Conservation (phyloP, 2,329 filamentous ascomycete species). For the Blastomyces gilchristii region DNA sequence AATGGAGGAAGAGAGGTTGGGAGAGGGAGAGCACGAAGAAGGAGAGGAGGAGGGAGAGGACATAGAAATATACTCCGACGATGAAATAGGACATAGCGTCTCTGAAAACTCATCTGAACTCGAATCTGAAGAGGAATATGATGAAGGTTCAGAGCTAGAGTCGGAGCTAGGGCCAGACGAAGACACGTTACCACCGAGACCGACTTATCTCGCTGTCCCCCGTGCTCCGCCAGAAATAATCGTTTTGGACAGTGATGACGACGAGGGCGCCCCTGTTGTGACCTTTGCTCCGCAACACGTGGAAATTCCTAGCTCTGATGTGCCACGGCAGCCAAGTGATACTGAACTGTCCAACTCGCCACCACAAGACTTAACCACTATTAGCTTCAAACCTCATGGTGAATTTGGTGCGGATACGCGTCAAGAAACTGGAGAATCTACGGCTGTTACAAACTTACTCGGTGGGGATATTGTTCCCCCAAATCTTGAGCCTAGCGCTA, state of each 20-base stretch:
- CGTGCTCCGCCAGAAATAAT: constrained; percentile 28
- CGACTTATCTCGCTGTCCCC: constrained; percentile 10
- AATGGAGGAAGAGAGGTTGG: neutral
- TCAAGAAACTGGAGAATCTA: neutral
- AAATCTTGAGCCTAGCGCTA: neutral
- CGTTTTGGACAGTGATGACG: constrained; percentile 34
- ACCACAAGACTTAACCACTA: neutral
- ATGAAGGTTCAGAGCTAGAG: neutral
- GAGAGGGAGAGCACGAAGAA: constrained; percentile 8
- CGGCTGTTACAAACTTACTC: neutral
- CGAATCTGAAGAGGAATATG: constrained; percentile 7
- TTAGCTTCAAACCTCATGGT: neutral
- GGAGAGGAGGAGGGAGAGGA: constrained; percentile 3
- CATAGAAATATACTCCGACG: constrained; percentile 8
- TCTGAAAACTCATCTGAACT: constrained; percentile 5
- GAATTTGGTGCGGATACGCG: neutral
- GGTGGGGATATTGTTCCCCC: neutral
- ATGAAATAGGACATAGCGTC: constrained; percentile 1
- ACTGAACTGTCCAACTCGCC: neutral
- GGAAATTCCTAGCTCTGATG: neutral
- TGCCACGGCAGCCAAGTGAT: neutral
- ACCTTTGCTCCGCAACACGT: neutral
- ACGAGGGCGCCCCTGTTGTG: constrained; percentile 10
- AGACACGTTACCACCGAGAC: neutral
- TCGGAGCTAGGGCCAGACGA: neutral